Base-by-base conservation (phyloP, 768 basidiomycete species). In the Hypholoma fasciculare region DNA sequence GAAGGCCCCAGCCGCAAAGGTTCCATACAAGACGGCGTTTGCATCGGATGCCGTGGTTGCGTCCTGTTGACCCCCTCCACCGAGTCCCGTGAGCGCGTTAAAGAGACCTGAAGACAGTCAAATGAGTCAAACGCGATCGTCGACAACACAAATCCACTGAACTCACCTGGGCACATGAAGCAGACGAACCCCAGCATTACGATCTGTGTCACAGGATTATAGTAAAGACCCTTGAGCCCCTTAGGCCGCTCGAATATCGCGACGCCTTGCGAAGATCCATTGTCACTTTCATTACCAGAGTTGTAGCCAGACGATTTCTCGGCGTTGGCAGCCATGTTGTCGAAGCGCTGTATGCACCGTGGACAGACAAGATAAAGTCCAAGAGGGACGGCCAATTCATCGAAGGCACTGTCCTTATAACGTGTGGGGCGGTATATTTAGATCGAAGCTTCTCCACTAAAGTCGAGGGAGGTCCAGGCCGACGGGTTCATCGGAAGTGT, bases 11-110 rank as follows among this genome's bases (percentile, higher is more conserved):
- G 73, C 72, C 1, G 80, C 72, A 62, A 82, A 82, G 7, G 81
- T 81, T 1, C 78, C 71, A 65, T 94, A 92, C 13, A 90, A 72
- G 3, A 89, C 84, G 0, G 84, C 75, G 65, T 87, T 86, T 2
- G 88, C 81, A 63, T 93, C 90, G 16, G 89, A 85, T 66, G 81
- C 83, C 12, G 85, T 89, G 3, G 75, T 77, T 12, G 83, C 66
- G 64, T 89, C 85, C 42, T 90, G 68, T 72, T 89, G 87, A 3
- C 92, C 92, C 47, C 88, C 90, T 46, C 80, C 91, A 4, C 93
- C 92, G 46, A 95, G 78, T 36, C 92, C 90, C 55, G 83, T 88
- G 65, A 92, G 75, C 0, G 90, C 85, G 65, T 92, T 94, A 74
- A 90, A 92, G 56, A 92, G 80, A 57, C 91, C 90, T 69, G 73